A percentile compares a stretch with the other conserved stretches of the same genome.
These are phyloP conservation scores for Hygrophorus pudorinus DNA, from an alignment of 768 basidiomycete genomes.

Conservation along the genomic window DNA sequence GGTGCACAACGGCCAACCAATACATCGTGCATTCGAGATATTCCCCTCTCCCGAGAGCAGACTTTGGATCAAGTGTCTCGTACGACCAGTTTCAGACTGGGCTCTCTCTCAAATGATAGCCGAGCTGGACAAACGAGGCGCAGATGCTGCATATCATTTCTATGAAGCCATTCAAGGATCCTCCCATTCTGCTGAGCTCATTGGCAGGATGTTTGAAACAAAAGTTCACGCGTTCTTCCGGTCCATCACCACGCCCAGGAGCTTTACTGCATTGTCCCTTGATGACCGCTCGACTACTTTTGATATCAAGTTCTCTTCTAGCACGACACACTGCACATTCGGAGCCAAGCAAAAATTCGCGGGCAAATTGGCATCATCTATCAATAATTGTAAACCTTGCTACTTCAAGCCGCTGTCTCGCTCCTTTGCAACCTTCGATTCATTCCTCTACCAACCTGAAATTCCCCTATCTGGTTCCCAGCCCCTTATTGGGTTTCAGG, in stretches of 20 bases:
- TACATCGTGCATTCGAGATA: constrained; percentile 3
- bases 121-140: not conserved
- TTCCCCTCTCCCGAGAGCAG: not conserved
- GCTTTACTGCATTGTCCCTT: constrained; percentile 2
- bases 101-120: not conserved
- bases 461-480: not conserved
- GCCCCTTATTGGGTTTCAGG: constrained; percentile 3
- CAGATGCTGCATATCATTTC: constrained; percentile 1
- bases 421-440: constrained; percentile 7
- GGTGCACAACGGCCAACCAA: constrained; percentile 9
- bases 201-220: constrained; percentile 1
- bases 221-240: constrained; percentile 1
- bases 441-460: constrained; percentile 3
- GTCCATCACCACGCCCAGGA: not conserved
- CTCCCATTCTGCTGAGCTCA: not conserved
- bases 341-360: not conserved
- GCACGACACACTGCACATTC: not conserved
- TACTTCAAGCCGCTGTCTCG: constrained; percentile 4
- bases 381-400: constrained; percentile 1
- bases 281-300: constrained; percentile 1
- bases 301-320: constrained; percentile 5
- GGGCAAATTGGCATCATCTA: constrained; percentile 3
- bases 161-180: constrained; percentile 1
- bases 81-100: constrained; percentile 1
- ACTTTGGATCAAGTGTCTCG: not conserved